Evolutionary conservation across 108 stramenopile species (phyloP).

Genomic region (Cyclostephanos tholiformis): DNA sequence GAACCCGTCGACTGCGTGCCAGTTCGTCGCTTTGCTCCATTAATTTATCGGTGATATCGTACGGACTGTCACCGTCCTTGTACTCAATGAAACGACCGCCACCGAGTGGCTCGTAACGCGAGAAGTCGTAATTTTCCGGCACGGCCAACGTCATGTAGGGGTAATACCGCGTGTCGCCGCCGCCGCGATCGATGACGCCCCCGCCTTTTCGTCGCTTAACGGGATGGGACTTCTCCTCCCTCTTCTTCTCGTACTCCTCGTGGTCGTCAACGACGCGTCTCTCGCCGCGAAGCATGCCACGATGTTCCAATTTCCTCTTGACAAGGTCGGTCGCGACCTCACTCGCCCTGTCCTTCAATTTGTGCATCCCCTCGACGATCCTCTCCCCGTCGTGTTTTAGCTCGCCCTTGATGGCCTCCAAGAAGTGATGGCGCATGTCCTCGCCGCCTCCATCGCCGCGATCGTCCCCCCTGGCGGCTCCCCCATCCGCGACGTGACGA

Average conservation of each 20-base stretch:
- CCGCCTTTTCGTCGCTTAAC: not conserved
- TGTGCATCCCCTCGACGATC: conserved; percentile 27
- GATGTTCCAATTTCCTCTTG: not conserved
- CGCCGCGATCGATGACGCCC: not conserved
- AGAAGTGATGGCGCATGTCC: not conserved
- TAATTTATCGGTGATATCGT: conserved; percentile 9
- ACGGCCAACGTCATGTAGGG: conserved; percentile 43
- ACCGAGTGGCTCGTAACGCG: conserved; percentile 34
- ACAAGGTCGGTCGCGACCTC: not conserved
- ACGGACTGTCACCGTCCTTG: conserved; percentile 40
- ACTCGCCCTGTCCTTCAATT: not conserved
- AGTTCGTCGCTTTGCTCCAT: conserved; percentile 42
- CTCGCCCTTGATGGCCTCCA: conserved; percentile 1
- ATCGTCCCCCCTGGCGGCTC: not conserved
- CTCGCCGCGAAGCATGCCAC: not conserved
- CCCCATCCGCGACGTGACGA: not conserved
- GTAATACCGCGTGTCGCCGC: conserved; percentile 12
- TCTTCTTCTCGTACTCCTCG: not conserved
- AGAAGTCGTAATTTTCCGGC: conserved; percentile 25
- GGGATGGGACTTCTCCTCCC: not conserved
- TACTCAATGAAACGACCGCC: conserved; percentile 41
- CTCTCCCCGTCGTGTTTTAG: not conserved
- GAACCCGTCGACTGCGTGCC: conserved; percentile 67
- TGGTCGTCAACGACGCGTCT: not conserved
- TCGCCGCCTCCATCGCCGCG: not conserved